A percentile compares a stretch with the other conserved stretches of the same genome.
Conservation (phyloP, 139 green algal species). For the Chlorella sp. region DNA sequence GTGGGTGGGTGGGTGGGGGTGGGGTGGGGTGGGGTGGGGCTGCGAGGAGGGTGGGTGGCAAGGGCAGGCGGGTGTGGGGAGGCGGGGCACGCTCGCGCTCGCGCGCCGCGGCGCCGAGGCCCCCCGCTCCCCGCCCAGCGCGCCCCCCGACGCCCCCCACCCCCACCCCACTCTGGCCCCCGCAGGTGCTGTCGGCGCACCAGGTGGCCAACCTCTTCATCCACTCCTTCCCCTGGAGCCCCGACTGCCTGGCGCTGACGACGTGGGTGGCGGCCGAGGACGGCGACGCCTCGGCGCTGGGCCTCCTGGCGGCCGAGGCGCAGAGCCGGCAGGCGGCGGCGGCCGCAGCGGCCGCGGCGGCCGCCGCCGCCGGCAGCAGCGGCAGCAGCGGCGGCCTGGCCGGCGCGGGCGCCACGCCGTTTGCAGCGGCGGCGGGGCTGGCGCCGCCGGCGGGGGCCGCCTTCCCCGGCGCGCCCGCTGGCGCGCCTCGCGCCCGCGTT, state of each 20-base stretch:
- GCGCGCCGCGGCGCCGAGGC: neutral
- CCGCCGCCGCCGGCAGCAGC: neutral
- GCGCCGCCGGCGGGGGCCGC: neutral
- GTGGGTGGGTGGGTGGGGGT: neutral
- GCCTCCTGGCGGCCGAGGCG: slow-evolving; percentile 27
- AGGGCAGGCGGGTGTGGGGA: neutral
- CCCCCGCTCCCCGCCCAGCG: neutral
- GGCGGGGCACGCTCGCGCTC: neutral
- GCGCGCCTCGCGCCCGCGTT: too few relatives aligned
- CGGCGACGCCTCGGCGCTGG: slow-evolving; percentile 32
- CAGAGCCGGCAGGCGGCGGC: slow-evolving; percentile 16
- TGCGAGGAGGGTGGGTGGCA: neutral
- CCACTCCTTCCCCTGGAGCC: slow-evolving; percentile 45
- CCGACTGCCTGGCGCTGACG: slow-evolving; percentile 49
- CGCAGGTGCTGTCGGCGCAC: slow-evolving; percentile 23
- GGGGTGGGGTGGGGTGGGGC: neutral
- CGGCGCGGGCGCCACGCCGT: neutral
- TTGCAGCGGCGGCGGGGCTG: neutral
- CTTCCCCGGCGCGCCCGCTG: too few relatives aligned
- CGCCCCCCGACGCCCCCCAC: neutral
- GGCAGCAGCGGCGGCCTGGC: neutral
- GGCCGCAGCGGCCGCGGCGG: neutral
- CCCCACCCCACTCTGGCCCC: neutral
- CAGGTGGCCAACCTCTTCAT: slow-evolving; percentile 35
- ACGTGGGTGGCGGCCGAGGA: slow-evolving; percentile 52